Conservation (phyloP, 2,329 filamentous ascomycete genomes). For the Aspergillus glaucus region DNA sequence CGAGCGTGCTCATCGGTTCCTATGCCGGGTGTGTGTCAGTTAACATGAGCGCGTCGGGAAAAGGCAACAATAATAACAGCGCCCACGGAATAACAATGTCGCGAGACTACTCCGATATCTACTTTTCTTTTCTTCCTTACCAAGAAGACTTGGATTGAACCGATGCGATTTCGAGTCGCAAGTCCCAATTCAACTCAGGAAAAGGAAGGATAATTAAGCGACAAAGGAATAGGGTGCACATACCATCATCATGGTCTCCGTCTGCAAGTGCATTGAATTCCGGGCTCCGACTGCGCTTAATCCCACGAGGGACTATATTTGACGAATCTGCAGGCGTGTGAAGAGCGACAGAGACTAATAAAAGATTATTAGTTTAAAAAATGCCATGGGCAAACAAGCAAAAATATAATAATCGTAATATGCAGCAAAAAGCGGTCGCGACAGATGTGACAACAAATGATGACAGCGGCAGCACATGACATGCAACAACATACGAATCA, state of each 20-base stretch:
- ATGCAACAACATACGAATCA: constrained; percentile 6
- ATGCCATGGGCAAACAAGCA: constrained; percentile 17
- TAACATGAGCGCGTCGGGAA: constrained; percentile 31
- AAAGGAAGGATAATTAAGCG: constrained; percentile 2
- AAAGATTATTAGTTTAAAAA: constrained; percentile 27
- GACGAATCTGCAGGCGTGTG: constrained; percentile 38
- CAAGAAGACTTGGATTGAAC: neutral
- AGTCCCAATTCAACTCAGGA: too few species aligned
- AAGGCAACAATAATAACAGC: constrained; percentile 27
- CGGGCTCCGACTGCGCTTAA: constrained; percentile 75
- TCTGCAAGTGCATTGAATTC: constrained; percentile 55
- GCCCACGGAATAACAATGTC: constrained; percentile 11
- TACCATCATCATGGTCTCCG: constrained; percentile 67
- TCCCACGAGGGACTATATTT: constrained; percentile 56
- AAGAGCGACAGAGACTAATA: constrained; percentile 28
- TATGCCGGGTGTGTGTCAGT: neutral
- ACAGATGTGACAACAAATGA: constrained; percentile 1
- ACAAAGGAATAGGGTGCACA: constrained; percentile 40
- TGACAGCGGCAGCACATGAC: neutral
- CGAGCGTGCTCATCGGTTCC: constrained; percentile 36
- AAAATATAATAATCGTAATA: constrained; percentile 4
- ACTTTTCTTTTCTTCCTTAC: neutral
- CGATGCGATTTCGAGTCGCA: neutral
- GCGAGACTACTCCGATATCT: constrained; percentile 13
- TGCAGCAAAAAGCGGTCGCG: neutral